Base-by-base conservation (phyloP, 208 protist genomes). In the Lotmaria passim region DNA sequence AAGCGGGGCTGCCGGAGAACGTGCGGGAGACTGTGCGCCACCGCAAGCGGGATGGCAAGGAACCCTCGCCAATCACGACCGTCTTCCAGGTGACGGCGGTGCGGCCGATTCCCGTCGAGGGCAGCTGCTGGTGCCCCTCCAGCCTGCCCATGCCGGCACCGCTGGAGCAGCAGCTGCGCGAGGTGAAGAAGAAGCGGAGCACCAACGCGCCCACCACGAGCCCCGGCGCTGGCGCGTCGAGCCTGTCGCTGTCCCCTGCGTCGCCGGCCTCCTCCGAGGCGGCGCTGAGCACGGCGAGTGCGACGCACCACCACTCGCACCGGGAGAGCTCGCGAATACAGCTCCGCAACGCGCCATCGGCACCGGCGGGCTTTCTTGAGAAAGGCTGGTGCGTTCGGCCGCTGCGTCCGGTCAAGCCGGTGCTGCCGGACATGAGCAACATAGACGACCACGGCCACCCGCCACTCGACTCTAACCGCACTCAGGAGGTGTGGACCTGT, bases 311-410 rank as follows among this genome's bases (percentile, higher is more conserved):
- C 47, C 65, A 69, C 58, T 52, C 66, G 3, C 64, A 57, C 57
- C 47, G 43, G 24, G 73, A 73, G 24, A 72, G 57, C 46, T 39
- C 48, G 12, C 62, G 62, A 21, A 21, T 44, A n/a, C 50, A 62
- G 31, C 46, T n/a, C 30, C 48, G 56, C 30, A 24, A 23, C 17
- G 36, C 47, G 17, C 24, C 43, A 10, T 17, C n/a, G 15, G 8
- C 24, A 12, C 36, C 19, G 14, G 30, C 33, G 21, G 58, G 62
- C 14, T 64, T 63, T 26, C 26, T 73, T 19, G 53, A 65, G 33
- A 69, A 69, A 23, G 76, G 79, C 26, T 90, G 84, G 84, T 93
- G 87, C 47, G 84, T 90, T 47, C 76, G 80, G 15, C 82, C 79
- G 1, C 43, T 90, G 57, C 78, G 69, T 23, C 52, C 28, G 14